phyloP scores from a whole-genome alignment of 495 filamentous ascomycete genomes.

The Penicilliopsis zonata region DNA sequence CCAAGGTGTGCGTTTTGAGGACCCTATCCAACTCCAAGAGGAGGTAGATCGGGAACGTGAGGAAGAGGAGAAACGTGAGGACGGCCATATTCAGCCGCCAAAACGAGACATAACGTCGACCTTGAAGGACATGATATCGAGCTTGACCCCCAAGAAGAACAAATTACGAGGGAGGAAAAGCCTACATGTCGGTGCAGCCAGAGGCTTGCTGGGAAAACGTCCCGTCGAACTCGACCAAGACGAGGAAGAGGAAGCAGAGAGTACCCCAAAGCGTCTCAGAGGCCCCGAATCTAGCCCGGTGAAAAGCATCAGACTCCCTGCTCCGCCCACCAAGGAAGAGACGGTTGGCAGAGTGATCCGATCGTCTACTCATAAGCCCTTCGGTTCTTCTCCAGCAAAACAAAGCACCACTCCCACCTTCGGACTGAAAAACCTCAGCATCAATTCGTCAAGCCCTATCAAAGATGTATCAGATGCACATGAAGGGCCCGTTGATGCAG shows the following conservation, averaged over 20 bases:
- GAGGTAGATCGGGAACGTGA: constrained; percentile 59
- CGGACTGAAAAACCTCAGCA: constrained; percentile 7
- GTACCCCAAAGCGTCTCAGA: constrained; percentile 57
- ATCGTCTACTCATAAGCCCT: constrained; percentile 28
- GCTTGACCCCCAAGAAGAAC: constrained; percentile 65
- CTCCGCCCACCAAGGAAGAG: constrained; percentile 52
- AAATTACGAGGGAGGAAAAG: constrained; percentile 59
- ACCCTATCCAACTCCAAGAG: constrained; percentile 51
- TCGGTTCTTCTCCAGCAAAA: constrained; percentile 20
- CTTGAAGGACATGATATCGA: constrained; percentile 66
- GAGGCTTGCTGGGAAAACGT: constrained; percentile 62
- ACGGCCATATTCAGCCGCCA: constrained; percentile 37
- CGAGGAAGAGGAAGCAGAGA: constrained; percentile 47
- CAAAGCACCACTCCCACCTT: constrained; percentile 23
- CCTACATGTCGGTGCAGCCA: constrained; percentile 62
- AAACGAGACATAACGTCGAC: constrained; percentile 49
- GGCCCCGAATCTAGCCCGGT: constrained; percentile 64
- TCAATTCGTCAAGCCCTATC: constrained; percentile 10
- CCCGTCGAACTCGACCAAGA: constrained; percentile 60
- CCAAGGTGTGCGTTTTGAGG: constrained; percentile 49
- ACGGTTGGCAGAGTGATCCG: constrained; percentile 45
- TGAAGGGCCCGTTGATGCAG: constrained; percentile 11
- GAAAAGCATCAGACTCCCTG: constrained; percentile 58
- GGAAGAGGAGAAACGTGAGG: constrained; percentile 50
- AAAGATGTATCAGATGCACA: constrained; percentile 15